phyloP scores from a whole-genome alignment of 73 alveolate genomes.

The Vitrella brassicaformis region DNA sequence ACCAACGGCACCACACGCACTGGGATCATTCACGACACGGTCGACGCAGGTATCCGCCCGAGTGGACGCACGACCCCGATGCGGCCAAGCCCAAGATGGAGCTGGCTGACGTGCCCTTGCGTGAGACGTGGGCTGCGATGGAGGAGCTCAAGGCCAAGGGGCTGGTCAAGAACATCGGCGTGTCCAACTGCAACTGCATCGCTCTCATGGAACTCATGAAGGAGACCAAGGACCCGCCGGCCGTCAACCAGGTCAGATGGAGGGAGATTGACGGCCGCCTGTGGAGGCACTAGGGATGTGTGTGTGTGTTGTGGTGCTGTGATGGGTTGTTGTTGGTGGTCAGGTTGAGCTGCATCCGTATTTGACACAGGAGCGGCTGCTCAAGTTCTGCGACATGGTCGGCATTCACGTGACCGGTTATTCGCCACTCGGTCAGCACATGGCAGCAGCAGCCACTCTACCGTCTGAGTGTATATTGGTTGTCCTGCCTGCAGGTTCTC shows the following conservation, averaged over 20 bases:
- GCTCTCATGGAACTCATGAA: background rate
- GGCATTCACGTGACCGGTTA: conserved; percentile 16
- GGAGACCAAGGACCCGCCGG: background rate
- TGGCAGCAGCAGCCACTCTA: no score
- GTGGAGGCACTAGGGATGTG: no score
- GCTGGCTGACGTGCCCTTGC: conserved; percentile 24
- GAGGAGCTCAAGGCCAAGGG: conserved; percentile 49
- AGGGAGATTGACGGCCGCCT: background rate
- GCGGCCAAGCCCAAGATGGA: conserved; percentile 14
- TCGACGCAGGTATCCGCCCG: no score
- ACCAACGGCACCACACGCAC: no score
- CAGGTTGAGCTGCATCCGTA: conserved; percentile 45
- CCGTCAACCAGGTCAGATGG: background rate
- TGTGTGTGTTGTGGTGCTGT: no score
- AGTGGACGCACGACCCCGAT: conserved; percentile 21
- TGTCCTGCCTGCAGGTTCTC: no score
- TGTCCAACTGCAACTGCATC: conserved; percentile 24
- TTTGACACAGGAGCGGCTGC: conserved; percentile 22
- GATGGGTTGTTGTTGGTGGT: no score
- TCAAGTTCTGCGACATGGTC: conserved; percentile 19
- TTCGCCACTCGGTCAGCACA: conserved; percentile 27
- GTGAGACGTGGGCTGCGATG: conserved; percentile 53
- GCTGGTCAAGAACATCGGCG: conserved; percentile 53
- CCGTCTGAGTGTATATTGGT: no score
- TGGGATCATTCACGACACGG: no score